Evolutionary conservation across 2,329 filamentous ascomycete genomes (phyloP), one percentile per base, ranked within the genome.

Genomic region (Pseudodiploospora longispora): DNA sequence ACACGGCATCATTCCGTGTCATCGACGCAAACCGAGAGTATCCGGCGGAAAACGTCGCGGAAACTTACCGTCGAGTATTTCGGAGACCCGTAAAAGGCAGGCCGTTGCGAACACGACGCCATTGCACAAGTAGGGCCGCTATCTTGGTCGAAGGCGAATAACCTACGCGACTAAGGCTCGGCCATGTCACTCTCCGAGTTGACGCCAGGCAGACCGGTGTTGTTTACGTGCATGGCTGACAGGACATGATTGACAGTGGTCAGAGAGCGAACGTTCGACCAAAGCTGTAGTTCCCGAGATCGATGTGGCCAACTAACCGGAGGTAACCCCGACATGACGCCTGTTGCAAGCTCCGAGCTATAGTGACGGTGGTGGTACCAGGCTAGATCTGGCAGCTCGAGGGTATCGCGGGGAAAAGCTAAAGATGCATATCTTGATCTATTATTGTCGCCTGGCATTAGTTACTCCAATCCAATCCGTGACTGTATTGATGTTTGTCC

Each of bases 1-100:
- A 19, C 19, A 19, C 19, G 19, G 19, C 19, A 19, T 19, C 19
- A 19, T 19, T 19, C 19, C 19, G 19, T 19, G 19, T 19, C 19
- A 19, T 19, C 3, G 19, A 19, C 19, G 3, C 19, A 19, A 19
- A 19, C 19, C 19, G 19, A 19, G 19, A 19, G 19, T 19, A 19
- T 19, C 19, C 19, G 19, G 19, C 19, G 19, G 19, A 19, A 19
- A 19, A 19, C 19, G 32, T 40, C 29, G 32, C 8, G 35, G 35
- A 40, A n/a, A 12, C 66, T 51, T 46, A 69, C 69, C 64, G 27
- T 61, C 61, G 1, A 74, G 58, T 5, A 74, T 73, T 50, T 75
- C 70, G 42, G 71, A 74, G 1, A 70, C 72, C 8, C 70, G 58
- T 10, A 75, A 49, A 3, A 75, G 53, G 50, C 71, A 74, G 1